Percentiles rank a stretch among this genome's conserved stretches.
Conservation (phyloP, 2,329 filamentous ascomycete species). For the Diplodia mutila region DNA sequence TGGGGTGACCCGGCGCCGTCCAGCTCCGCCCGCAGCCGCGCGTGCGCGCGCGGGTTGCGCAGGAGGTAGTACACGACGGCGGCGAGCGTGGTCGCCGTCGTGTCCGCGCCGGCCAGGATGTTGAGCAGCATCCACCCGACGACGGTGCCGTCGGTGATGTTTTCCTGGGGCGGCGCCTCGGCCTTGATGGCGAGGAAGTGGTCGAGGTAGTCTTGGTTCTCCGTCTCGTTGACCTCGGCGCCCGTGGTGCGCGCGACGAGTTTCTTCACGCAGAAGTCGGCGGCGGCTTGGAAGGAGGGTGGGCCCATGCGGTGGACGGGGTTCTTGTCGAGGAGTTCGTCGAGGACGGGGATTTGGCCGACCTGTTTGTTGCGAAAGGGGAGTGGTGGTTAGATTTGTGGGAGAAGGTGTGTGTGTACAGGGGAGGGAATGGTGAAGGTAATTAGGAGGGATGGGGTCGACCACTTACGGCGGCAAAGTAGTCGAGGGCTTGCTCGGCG, state of each 20-base stretch:
- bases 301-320: conserved; percentile 29
- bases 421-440: too few species aligned
- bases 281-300: conserved; percentile 30
- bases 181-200: conserved; percentile 30
- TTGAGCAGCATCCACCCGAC: conserved; percentile 41
- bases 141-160: conserved; percentile 37
- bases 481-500: conserved; percentile 30
- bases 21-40: conserved; percentile 39
- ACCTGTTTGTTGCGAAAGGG: conserved; percentile 21
- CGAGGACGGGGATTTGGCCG: conserved; percentile 39
- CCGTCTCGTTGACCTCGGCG: conserved; percentile 25
- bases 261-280: conserved; percentile 31
- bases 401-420: not conserved
- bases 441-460: not conserved
- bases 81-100: conserved; percentile 39
- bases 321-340: conserved; percentile 33
- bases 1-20: conserved; percentile 33
- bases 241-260: conserved; percentile 30
- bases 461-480: conserved; percentile 32
- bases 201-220: conserved; percentile 32
- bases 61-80: conserved; percentile 39
- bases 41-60: conserved; percentile 35
- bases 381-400: not conserved
- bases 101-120: conserved; percentile 43
- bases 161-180: conserved; percentile 24